A percentile compares a stretch with the other conserved stretches of the same genome.
These are phyloP conservation scores for Straminergon stramineum DNA, from an alignment of 225 moss, liverwort and hornwort genomes.

Conservation along the genomic window DNA sequence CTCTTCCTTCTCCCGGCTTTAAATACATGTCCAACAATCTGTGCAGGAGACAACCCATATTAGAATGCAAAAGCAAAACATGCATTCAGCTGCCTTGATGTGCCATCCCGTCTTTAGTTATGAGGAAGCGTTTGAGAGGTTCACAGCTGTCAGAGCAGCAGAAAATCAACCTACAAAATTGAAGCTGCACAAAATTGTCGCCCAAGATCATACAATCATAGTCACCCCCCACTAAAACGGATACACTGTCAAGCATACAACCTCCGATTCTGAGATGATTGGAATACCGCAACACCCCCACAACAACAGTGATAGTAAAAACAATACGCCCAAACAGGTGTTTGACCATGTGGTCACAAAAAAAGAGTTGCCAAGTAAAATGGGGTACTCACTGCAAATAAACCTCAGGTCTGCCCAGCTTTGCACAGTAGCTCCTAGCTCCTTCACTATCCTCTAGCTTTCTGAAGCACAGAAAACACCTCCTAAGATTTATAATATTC, in stretches of 20 bases:
- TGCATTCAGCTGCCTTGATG: neutral
- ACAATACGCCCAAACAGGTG: neutral
- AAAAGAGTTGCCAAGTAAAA: neutral
- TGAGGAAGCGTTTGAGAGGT: neutral
- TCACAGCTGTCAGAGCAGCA: neutral
- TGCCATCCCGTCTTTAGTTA: neutral
- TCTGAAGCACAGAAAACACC: slow-evolving; percentile 28
- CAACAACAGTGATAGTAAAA: neutral
- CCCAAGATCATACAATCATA: neutral
- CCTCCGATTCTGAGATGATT: neutral
- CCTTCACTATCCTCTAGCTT: slow-evolving; percentile 93
- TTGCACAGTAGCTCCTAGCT: slow-evolving; percentile 86
- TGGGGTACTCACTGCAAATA: slow-evolving; percentile 68
- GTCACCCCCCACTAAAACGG: neutral
- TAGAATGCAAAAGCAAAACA: neutral
- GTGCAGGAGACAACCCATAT: neutral
- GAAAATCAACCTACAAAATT: neutral
- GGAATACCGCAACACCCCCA: neutral
- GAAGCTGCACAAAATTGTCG: neutral
- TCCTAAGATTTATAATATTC: neutral
- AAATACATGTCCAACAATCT: slow-evolving; percentile 99
- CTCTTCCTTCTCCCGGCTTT: slow-evolving; percentile 84
- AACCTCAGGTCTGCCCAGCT: slow-evolving; percentile 79
- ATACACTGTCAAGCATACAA: neutral
- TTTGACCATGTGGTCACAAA: neutral